Evolutionary conservation across 345 rosid species (phyloP).

Genomic region (Ceriops zippeliana): DNA sequence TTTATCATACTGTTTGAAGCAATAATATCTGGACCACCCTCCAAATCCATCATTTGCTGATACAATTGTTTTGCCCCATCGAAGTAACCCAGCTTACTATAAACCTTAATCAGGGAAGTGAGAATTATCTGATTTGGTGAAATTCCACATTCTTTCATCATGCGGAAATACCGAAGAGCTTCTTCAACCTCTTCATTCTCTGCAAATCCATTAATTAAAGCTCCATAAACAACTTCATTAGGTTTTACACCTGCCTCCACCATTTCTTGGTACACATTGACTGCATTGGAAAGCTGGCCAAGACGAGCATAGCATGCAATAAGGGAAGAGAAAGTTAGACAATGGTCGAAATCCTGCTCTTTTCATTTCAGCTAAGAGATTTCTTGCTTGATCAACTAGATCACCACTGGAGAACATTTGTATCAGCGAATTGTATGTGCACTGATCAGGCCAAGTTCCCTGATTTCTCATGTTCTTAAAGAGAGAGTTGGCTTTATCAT

Average conservation of each 20-base stretch:
- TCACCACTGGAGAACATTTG: constrained; percentile 83
- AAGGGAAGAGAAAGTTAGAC: constrained; percentile 60
- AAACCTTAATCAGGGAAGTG: constrained; percentile 83
- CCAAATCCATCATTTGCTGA: constrained; percentile 57
- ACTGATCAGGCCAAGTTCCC: constrained; percentile 86
- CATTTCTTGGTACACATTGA: constrained; percentile 53
- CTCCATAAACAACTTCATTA: constrained; percentile 79
- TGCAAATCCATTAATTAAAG: constrained; percentile 81
- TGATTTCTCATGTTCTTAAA: constrained; percentile 75
- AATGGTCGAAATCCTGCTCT: constrained; percentile 61
- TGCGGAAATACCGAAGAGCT: constrained; percentile 55
- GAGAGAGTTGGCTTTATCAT: constrained; percentile 76
- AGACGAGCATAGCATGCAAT: constrained; percentile 73
- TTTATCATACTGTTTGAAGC: constrained; percentile 76
- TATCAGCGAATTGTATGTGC: constrained; percentile 72
- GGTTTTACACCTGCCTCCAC: constrained; percentile 57
- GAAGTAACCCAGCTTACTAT: constrained; percentile 64
- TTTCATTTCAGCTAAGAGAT: constrained; percentile 63
- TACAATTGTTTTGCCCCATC: constrained; percentile 65
- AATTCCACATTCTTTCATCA: constrained; percentile 61
- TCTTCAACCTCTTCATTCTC: constrained; percentile 61
- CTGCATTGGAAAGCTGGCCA: constrained; percentile 61
- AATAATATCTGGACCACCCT: constrained; percentile 63
- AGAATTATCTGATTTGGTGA: constrained; percentile 63
- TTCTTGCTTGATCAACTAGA: constrained; percentile 62